Evolutionary conservation across 2,329 filamentous ascomycete species (phyloP), one percentile per base, ranked within the genome.

Genomic region (Xylaria digitata): DNA sequence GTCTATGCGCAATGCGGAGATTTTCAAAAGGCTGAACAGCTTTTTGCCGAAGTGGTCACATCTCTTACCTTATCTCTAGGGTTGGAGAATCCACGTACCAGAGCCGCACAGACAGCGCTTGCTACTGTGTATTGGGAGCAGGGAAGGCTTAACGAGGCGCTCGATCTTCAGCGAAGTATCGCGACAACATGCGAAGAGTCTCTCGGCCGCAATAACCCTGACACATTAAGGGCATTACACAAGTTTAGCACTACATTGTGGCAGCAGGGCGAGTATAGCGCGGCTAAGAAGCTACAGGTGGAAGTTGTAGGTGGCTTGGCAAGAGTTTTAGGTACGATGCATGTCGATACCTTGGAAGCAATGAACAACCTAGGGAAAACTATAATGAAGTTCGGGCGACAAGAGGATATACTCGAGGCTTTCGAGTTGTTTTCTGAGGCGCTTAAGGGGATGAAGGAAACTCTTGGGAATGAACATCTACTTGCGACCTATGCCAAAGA

Each of bases 1-100:
- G 53, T 64, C 15, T 64, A 64, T 23, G 46, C 26, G 37, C 62
- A 64, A 17, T 64, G 62, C 30, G 46, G 55, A 15, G 6, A 59
- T 2, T 34, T 55, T 2, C 15, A 26, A 19, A 43, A 34, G 2
- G 62, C 62, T 6, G 34, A 64, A 13, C 8, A 9, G 15, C 55
- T 64, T 21, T 19, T 64, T 2, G 40, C 2, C 2, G 46, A 58
- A 50, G 61, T 64, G 13, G 37, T 32, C 13, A 17, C n/a, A 8
- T 37, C n/a, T 19, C 46, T 64, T 5, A 23, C 2, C 23, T 26
- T 21, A 9, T 59, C 2, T 26, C 21, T 48, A 3, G 54, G 54
- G 3, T 32, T 5, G 3, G 42, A 32, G 23, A 54, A 15, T 21
- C 11, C n/a, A 23, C n/a, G 37, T 13, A 59, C 54, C 6, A 58